Evolutionary conservation across 257 asterid genomes (phyloP), one percentile per base, ranked within the genome.

Genomic region (Prunella vulgaris): DNA sequence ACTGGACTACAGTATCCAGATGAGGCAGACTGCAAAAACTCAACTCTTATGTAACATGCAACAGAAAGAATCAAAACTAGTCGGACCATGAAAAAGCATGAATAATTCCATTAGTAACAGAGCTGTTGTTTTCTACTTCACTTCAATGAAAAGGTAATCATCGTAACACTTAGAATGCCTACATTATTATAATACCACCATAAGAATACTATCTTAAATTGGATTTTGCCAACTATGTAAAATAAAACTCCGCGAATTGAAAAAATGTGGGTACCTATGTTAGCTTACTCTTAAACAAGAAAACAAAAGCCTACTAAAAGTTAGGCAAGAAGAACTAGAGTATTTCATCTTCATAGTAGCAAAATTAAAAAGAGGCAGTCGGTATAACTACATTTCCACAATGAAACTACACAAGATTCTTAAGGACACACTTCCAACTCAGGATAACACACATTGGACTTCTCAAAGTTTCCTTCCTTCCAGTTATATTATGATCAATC

Each of bases 1-100:
- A 68, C 82, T 93, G 98, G 58, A 71, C 81, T 21, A 84, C 93
- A 4, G 97, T 90, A 76, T 84, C 76, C 78, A 90, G 85, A 79
- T 88, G 95, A 27, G 97, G 96, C 64, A 82, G 80, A 76, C 97
- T 92, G 86, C 88, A 80, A 78, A 38, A 53, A 0, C 58, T 32
- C 56, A 51, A 68, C 25, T 73, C n/a, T 74, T 8, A 62, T 21
- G 74, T 25, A 51, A 0, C 35, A 6, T 40, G 35, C 51, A 48
- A 27, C 6, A 35, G 32, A 32, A 46, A 42, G 30, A 46, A 32
- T 42, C 28, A 51, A 72, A 46, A 6, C 38, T 46, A 70, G 51
- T 40, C 30, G 8, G 40, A 64, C 4, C 0, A 5, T 12, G 4
- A 24, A 9, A 40, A 46, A 27, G 21, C 44, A 17, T 20, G 9